These are phyloP conservation scores for Aspergillus ellipticus DNA, from an alignment of 495 filamentous ascomycete genomes.

Conservation along the genomic window DNA sequence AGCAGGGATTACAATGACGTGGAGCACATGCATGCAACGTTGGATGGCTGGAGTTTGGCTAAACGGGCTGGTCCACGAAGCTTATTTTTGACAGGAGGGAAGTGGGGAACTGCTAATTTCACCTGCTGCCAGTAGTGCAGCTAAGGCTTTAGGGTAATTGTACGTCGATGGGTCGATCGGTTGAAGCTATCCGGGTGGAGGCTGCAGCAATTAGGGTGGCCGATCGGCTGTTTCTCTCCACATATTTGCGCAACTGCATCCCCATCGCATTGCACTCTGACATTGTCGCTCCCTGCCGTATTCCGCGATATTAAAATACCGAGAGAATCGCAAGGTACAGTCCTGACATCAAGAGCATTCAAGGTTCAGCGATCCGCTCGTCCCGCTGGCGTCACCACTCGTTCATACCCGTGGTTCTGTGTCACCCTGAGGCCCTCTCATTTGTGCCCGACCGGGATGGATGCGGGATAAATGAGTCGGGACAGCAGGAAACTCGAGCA, in stretches of 20 bases:
- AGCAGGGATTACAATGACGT: constrained; percentile 20
- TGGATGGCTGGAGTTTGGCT: constrained; percentile 1
- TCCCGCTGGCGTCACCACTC: constrained; percentile 18
- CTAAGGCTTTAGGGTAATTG: background rate
- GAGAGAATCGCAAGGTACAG: background rate
- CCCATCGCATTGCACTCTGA: background rate
- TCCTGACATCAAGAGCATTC: background rate
- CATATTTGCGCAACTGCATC: background rate
- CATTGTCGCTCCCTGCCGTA: background rate
- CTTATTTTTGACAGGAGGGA: constrained; percentile 9
- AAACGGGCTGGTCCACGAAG: constrained; percentile 5
- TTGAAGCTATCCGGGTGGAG: background rate
- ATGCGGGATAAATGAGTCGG: background rate
- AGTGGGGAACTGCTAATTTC: background rate
- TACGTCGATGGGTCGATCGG: background rate
- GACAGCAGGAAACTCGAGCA: background rate
- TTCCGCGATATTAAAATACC: background rate
- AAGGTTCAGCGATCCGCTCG: constrained; percentile 11
- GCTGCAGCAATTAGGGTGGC: background rate
- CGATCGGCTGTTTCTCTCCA: background rate
- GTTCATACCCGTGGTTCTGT: constrained; percentile 2
- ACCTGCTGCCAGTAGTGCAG: background rate
- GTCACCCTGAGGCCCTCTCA: background rate
- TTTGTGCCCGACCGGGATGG: constrained; percentile 1
- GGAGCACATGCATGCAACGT: constrained; percentile 16